Percentiles rank a stretch among this genome's conserved stretches.
These are phyloP conservation scores for Macadamia integrifolia DNA, from an alignment of 164 flowering plant genomes.

Conservation along the genomic window DNA sequence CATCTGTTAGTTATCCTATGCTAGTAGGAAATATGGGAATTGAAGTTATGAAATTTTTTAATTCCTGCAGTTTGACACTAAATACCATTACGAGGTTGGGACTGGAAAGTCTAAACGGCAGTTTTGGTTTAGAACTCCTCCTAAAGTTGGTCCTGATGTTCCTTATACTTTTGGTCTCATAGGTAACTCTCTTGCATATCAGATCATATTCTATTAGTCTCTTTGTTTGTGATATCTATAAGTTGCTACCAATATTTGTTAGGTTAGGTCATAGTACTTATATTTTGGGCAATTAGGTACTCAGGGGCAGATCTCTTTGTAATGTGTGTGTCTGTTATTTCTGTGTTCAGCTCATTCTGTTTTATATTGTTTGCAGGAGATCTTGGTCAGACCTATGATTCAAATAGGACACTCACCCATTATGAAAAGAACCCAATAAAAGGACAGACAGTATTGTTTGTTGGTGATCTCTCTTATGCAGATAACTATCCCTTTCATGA, in stretches of 20 bases:
- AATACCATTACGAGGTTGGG: constrained; percentile 44
- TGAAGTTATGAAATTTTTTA: background rate
- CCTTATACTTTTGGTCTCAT: constrained; percentile 56
- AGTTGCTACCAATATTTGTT: too few species aligned
- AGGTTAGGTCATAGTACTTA: too few species aligned
- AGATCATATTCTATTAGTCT: background rate
- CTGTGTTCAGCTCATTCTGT: constrained; percentile 4
- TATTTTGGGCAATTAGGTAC: background rate
- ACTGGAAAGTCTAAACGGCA: constrained; percentile 24
- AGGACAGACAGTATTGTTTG: constrained; percentile 60
- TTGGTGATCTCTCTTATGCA: constrained; percentile 79
- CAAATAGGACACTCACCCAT: constrained; percentile 60
- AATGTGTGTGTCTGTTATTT: background rate
- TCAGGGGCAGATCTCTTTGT: background rate
- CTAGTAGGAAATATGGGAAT: background rate
- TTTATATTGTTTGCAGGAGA: constrained; percentile 44
- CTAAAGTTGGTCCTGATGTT: constrained; percentile 46
- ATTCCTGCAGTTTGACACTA: constrained; percentile 39
- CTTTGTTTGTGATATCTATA: background rate
- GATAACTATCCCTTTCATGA: constrained; percentile 66
- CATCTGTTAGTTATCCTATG: background rate
- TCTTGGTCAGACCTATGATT: constrained; percentile 73
- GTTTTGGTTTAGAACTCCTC: constrained; percentile 55
- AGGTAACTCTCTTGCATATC: constrained; percentile 23
- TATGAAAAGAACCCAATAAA: constrained; percentile 46